Percentiles rank a stretch among this genome's conserved stretches.
Conservation (phyloP, 768 basidiomycete species). For the Fomitopsis serialis region DNA sequence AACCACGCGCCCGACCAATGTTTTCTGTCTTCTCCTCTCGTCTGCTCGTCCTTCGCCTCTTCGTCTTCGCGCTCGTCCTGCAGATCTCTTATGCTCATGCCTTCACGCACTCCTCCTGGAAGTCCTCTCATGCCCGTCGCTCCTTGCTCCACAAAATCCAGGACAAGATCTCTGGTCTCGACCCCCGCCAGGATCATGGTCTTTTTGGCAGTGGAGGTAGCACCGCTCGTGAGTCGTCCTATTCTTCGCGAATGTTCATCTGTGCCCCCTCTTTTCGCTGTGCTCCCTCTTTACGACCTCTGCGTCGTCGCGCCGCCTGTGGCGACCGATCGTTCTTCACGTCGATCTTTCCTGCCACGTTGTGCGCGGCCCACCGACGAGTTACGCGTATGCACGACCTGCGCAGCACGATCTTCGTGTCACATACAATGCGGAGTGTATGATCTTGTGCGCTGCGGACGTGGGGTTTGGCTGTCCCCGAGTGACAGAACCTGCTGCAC, state of each 20-base stretch:
- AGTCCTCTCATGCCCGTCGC: conserved; percentile 30
- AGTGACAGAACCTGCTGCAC: neutral
- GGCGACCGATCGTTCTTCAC: neutral
- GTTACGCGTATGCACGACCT: too few relatives aligned
- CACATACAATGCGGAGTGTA: too few relatives aligned
- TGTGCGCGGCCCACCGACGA: neutral
- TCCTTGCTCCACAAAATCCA: conserved; percentile 18
- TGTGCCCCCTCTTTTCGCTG: neutral
- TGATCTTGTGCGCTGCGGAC: too few relatives aligned
- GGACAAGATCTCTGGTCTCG: conserved; percentile 14
- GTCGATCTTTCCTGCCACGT: neutral
- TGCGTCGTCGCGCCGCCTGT: neutral
- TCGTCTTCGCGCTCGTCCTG: conserved; percentile 22
- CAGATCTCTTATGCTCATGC: conserved; percentile 19
- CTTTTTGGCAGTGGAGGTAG: conserved; percentile 3
- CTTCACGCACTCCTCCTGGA: conserved; percentile 32
- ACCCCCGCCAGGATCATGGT: neutral
- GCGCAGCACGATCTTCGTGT: too few relatives aligned
- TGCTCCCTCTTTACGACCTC: neutral
- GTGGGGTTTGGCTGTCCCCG: neutral
- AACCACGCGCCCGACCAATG: conserved; percentile 5
- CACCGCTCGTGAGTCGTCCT: conserved; percentile 11
- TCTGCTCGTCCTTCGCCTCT: conserved; percentile 5
- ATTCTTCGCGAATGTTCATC: neutral
- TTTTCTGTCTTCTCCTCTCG: conserved; percentile 5